These are phyloP conservation scores for Pinus albicaulis DNA, from an alignment of 75 land plant genomes.

Conservation along the genomic window DNA sequence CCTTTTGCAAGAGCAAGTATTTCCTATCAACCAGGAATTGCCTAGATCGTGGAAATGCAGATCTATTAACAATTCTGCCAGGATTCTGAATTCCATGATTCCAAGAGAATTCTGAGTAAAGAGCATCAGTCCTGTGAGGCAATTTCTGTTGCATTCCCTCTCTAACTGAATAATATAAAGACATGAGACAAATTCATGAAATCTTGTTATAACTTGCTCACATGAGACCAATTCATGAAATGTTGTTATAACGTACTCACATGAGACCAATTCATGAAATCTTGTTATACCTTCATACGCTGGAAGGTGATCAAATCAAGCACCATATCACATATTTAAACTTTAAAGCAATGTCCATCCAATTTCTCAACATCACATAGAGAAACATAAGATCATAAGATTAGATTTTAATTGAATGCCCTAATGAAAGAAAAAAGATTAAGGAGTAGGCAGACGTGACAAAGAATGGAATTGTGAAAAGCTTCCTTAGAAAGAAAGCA, in stretches of 20 bases:
- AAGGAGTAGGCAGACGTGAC: not conserved
- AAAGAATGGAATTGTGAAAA: not conserved
- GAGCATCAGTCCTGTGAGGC: too few relatives aligned
- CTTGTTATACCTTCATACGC: not conserved
- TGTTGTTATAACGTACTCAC: not conserved
- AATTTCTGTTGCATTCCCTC: too few relatives aligned
- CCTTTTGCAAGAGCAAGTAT: too few relatives aligned
- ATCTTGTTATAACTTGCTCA: not conserved
- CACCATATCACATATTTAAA: slow-evolving; percentile 1
- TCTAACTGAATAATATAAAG: too few relatives aligned
- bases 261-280: not conserved
- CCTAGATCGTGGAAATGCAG: too few relatives aligned
- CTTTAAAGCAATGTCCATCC: not conserved
- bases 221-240: not conserved
- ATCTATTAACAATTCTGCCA: too few relatives aligned
- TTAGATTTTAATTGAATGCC: not conserved
- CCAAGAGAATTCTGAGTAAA: too few relatives aligned
- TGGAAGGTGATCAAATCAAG: not conserved
- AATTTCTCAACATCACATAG: not conserved
- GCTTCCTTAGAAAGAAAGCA: not conserved
- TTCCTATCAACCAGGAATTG: too few relatives aligned
- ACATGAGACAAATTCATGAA: not conserved
- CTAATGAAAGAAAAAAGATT: not conserved
- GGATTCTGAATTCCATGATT: too few relatives aligned
- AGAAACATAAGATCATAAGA: not conserved